Percentiles rank a stretch among this genome's conserved stretches.
Conservation (phyloP, 768 basidiomycete species). For the Kwoniella heveanensis region DNA sequence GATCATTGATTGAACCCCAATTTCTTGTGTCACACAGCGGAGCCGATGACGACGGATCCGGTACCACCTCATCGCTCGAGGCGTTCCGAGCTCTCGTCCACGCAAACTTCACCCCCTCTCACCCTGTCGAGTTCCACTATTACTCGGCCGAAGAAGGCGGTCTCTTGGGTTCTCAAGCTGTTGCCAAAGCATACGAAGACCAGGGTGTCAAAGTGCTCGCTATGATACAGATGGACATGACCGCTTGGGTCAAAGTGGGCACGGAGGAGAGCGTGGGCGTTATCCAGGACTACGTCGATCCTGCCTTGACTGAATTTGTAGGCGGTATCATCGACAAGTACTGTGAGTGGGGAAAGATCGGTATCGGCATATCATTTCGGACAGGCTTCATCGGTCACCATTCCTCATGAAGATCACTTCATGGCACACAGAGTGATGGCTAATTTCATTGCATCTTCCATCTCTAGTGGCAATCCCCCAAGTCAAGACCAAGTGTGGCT, state of each 20-base stretch:
- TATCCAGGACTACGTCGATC: conserved; percentile 80
- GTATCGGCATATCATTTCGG: no score
- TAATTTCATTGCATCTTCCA: not conserved
- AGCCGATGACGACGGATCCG: conserved; percentile 59
- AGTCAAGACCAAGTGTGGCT: conserved; percentile 83
- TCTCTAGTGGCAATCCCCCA: conserved; percentile 71
- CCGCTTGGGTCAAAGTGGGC: conserved; percentile 78
- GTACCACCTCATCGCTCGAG: conserved; percentile 53
- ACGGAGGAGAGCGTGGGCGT: conserved; percentile 70
- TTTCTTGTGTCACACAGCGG: conserved; percentile 38
- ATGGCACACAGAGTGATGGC: no score
- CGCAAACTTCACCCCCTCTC: conserved; percentile 51
- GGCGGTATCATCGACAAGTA: conserved; percentile 75
- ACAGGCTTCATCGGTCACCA: no score
- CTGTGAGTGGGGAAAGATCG: conserved; percentile 47
- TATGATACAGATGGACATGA: conserved; percentile 74
- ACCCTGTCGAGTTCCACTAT: conserved; percentile 57
- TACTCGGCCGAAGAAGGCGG: conserved; percentile 59
- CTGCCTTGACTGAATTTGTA: conserved; percentile 72
- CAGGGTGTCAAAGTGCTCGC: conserved; percentile 70
- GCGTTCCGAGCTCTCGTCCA: conserved; percentile 52
- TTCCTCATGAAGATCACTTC: no score
- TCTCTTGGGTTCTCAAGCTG: conserved; percentile 75
- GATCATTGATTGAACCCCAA: no score
- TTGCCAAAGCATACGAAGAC: conserved; percentile 73